These are phyloP conservation scores for Podospora fimiseda DNA, from an alignment of 495 filamentous ascomycete genomes.

Conservation along the genomic window DNA sequence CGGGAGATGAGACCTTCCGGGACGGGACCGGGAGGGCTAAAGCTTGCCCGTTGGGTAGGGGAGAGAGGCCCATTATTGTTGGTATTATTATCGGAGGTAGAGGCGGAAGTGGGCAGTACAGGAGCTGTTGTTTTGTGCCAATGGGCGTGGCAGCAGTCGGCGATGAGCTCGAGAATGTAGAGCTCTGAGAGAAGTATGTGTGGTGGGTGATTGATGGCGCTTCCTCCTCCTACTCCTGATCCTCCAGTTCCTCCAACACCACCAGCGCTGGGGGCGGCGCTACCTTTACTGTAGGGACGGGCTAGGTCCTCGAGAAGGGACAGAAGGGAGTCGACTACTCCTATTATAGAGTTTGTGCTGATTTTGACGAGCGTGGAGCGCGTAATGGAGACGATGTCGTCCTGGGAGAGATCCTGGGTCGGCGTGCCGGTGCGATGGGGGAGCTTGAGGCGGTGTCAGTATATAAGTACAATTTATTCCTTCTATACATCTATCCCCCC, in stretches of 20 bases:
- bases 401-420: slow-evolving; percentile 50
- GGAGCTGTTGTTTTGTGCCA: too few relatives aligned
- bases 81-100: too few relatives aligned
- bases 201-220: slow-evolving; percentile 39
- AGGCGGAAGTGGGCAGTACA: too few relatives aligned
- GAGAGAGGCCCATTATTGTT: slow-evolving; percentile 25
- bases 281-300: slow-evolving; percentile 38
- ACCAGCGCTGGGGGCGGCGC: slow-evolving; percentile 36
- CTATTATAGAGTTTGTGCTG: slow-evolving; percentile 45
- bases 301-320: slow-evolving; percentile 42
- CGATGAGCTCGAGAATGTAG: slow-evolving; percentile 53
- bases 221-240: slow-evolving; percentile 42
- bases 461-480: not conserved
- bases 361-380: slow-evolving; percentile 55
- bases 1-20: slow-evolving; percentile 34
- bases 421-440: slow-evolving; percentile 58
- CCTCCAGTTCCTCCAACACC: slow-evolving; percentile 45
- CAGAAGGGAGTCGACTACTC: slow-evolving; percentile 52
- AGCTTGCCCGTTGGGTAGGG: slow-evolving; percentile 17
- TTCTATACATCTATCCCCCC: not conserved
- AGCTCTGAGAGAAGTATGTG: slow-evolving; percentile 54
- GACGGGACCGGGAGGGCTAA: slow-evolving; percentile 28
- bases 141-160: slow-evolving; percentile 56
- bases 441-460: slow-evolving; percentile 43
- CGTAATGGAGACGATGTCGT: slow-evolving; percentile 55